Base-by-base conservation (phyloP, 495 filamentous ascomycete genomes). In the Aspergillus nidulans region DNA sequence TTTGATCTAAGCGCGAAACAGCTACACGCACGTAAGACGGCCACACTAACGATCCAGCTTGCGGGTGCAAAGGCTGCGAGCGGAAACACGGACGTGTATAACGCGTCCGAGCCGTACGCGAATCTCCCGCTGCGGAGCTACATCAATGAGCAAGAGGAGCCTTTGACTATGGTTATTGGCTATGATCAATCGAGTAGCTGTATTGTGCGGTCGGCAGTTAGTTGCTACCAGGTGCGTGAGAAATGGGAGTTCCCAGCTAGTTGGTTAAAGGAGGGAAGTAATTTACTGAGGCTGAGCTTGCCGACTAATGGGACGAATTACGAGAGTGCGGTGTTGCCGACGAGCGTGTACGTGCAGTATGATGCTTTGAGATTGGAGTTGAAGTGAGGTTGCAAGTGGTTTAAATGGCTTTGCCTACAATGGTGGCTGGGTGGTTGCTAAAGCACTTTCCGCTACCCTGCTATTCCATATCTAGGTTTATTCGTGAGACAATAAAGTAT, bases 321-420 rank as follows among this genome's bases (percentile, higher is more conserved):
- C 18, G 80, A 83, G 69, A 78, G 73, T 18, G 80, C 80, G 3
- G 55, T 81, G 18, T 51, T 84, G 21, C 75, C 79, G 0, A 62
- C 59, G 43, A 72, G 63, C 1, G 68, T 80, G 0, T 84, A 83
- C 64, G 75, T 83, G 13, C 79, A 84, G 63, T 84, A 85, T 64
- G 79, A 83, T 70, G 79, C 80, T 2, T 57, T 84, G 57, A 65
- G 78, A 34, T 50, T 83, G 19, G 80, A 84, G 58, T 38, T 85
- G 41, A 47, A 54, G 15, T 59, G 49, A 39, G 13, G 6, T 26
- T 44, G 25, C n/a, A n/a, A n/a, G n/a, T n/a, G n/a, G n/a, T n/a
- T n/a, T n/a, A n/a, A n/a, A n/a, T n/a, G n/a, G n/a, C n/a, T n/a
- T n/a, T n/a, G n/a, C n/a, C n/a, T n/a, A n/a, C n/a, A n/a, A n/a